Evolutionary conservation across 23 red algal genomes (phyloP), one percentile per base, ranked within the genome.

Genomic region (Agarophyton chilense): DNA sequence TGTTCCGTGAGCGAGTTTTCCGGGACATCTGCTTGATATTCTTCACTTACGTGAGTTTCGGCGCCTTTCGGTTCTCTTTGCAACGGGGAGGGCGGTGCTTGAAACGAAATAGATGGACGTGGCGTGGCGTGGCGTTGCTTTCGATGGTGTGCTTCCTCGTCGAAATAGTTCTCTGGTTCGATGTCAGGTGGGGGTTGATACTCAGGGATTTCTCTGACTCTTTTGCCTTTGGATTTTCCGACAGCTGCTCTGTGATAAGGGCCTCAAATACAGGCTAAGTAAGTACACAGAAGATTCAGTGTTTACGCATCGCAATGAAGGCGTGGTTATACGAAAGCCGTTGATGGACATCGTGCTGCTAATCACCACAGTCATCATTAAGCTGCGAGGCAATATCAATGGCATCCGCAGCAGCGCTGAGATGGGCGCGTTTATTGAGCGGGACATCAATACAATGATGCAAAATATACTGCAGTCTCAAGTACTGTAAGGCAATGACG

Each of bases 11-110:
- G 21, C 0, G 77, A 29, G 10, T 21, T 25, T 12, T 32, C 41
- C 26, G 88, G 88, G 13, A 91, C 76, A 14, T 91, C 88, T 33
- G 88, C 88, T 45, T 91, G 88, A 72, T 72, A 57, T 8, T 91
- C 73, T 32, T 74, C 44, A 24, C 88, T 64, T 45, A 91, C 44
- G 10, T 89, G 53, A 49, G 50, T n/a, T 2, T 63, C 32, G 5
- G 43, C 40, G 36, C 68, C 33, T 74, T 47, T 19, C 4, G 29
- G 38, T 43, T 74, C 68, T 38, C 40, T 49, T 16, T 46, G 18
- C 5, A 58, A 40, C 32, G 47, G 58, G 24, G 58, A 52, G 4
- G 61, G 65, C 32, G 82, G 82, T n/a, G 82, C 36, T 10, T 42
- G 25, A 31, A 22, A 29, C 45, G 80, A 44, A 49, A 71, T 17